Conservation (phyloP, 2,329 filamentous ascomycete species). For the Geosmithia flava region DNA sequence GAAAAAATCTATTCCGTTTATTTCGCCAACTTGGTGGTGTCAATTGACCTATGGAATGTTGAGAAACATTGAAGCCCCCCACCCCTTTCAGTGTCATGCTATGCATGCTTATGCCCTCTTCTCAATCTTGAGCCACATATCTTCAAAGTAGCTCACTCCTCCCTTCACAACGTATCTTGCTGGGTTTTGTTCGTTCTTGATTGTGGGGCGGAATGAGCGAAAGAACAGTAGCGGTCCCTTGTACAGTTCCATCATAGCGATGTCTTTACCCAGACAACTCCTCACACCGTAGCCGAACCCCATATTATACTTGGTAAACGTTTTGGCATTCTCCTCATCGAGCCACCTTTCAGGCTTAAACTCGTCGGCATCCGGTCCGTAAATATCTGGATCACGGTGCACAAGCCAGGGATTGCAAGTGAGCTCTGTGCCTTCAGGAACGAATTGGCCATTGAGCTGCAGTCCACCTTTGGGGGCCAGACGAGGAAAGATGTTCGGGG, state of each 20-base stretch:
- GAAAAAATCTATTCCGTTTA: too few relatives aligned
- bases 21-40: too few relatives aligned
- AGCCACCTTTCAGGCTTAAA: slow-evolving; percentile 39
- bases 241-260: slow-evolving; percentile 39
- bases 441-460: slow-evolving; percentile 15
- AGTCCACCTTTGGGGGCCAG: slow-evolving; percentile 18
- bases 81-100: too few relatives aligned
- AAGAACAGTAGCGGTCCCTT: slow-evolving; percentile 31
- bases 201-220: slow-evolving; percentile 19
- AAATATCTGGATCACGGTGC: slow-evolving; percentile 27
- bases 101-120: slow-evolving; percentile 1
- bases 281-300: slow-evolving; percentile 35
- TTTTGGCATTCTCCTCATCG: slow-evolving; percentile 21
- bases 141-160: slow-evolving; percentile 25
- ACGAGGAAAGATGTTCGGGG: slow-evolving; percentile 36
- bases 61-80: too few relatives aligned
- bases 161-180: slow-evolving; percentile 25
- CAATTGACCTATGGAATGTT: too few relatives aligned
- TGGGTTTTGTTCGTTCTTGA: slow-evolving; percentile 14
- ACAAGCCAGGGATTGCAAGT: slow-evolving; percentile 32
- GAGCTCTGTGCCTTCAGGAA: slow-evolving; percentile 26
- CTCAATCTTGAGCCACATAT: slow-evolving; percentile 23
- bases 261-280: slow-evolving; percentile 33
- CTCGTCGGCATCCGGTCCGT: slow-evolving; percentile 25
- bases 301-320: slow-evolving; percentile 33